Evolutionary conservation across 371 early-diverging fungal species (phyloP), one percentile per base, ranked within the genome.

Genomic region (Mortierella sp.): DNA sequence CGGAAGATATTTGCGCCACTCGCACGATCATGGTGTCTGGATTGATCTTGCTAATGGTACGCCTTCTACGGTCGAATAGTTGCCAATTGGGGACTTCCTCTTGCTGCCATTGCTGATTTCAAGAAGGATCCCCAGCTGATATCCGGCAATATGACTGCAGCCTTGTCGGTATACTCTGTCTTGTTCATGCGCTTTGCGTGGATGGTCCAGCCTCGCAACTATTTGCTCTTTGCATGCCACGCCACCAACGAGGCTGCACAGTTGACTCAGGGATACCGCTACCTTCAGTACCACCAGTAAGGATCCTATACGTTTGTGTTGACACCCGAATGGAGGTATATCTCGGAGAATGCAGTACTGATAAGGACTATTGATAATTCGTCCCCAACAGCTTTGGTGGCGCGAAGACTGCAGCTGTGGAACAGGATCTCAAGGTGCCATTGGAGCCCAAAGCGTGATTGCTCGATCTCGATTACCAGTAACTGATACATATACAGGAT

Each of bases 21-120:
- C n/a, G 16, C 45, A 43, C 18, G 21, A 34, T 34, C 34, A 34
- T 34, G n/a, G n/a, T n/a, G n/a, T n/a, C 26, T n/a, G 16, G 18
- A 10, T 39, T 39, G 12, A 14, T 27, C 5, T 27, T 24, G 23
- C 27, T 18, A 46, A 28, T 43, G 23, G 9, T 43, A 23, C 26
- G 8, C 14, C 43, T n/a, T 49, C 34, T 50, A 19, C 48, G 19
- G 19, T 16, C 39, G 8, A 38, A 46, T 63, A 70, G 94, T 94
- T 34, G 97, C 95, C 56, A 98, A 97, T 87, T 98, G 98, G 98
- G 98, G 98, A 59, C 87, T 98, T 55, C 98, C 98, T 50, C 68
- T 95, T 46, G 98, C 98, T 28, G 98, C 97, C 34, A 92, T 98
- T 60, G 93, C 95, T 41, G 98, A 98, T 81, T 89, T 89, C 65